Evolutionary conservation across 2,329 filamentous ascomycete genomes (phyloP), one percentile per base, ranked within the genome.

Genomic region (Claviceps sp.): DNA sequence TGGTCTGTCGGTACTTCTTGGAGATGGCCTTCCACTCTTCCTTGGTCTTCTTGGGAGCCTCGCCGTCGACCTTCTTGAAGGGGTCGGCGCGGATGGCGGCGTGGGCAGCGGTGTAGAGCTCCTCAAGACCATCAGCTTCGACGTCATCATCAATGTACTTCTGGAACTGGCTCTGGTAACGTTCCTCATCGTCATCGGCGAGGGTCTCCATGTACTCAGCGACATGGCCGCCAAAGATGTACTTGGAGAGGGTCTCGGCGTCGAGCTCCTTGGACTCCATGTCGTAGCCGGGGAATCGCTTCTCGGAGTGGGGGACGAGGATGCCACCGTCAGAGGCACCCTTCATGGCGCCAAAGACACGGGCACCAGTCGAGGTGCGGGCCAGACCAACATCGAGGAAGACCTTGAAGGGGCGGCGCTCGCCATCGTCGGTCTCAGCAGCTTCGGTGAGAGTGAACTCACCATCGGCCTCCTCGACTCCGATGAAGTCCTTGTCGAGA

Each of bases 121-220:
- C 93, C 87, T 98, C 93, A 55, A 98, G 82, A 65, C 86, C 88
- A 66, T 96, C 93, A 59, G 93, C 90, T 79, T 97, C 91, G 61
- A 98, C 73, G 65, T 95, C 93, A 69, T 95, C 88, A 61, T 98
- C 91, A 63, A 95, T 86, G 82, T 98, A 98, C 76, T 93, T 85
- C 73, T 83, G 79, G 86, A 98, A 98, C 80, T 98, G 93, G 65
- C 82, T 83, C 82, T 91, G 91, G 88, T 88, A 98, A 71, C 93
- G 90, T 83, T 98, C 93, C 86, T 98, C 93, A 70, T 98, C 93
- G 71, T 98, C 93, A 67, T 98, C 93, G 75, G 93, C 93, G 60
- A 98, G 87, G 54, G 86, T 93, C 85, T 98, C 93, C 93, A 98
- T 98, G 85, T 98, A 98, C 83, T 98, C 93, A 63, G 91, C 90